phyloP scores from a whole-genome alignment of 1,284 basidiomycete genomes.

The Puccinia polysora region DNA sequence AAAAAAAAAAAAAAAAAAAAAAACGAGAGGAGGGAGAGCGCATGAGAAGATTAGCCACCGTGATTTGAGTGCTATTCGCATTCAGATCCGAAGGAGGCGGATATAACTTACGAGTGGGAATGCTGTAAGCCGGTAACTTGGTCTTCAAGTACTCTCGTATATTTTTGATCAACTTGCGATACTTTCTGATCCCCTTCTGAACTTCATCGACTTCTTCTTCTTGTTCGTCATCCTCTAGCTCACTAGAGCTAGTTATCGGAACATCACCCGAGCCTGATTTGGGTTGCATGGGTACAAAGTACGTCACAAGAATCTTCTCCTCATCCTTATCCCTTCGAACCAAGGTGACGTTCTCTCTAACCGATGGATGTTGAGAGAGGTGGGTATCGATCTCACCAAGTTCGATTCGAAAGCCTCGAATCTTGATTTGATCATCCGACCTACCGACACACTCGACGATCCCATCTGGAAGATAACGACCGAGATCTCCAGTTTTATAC shows the following conservation, averaged over 20 bases:
- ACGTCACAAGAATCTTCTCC: constrained; percentile 96
- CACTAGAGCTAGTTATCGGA: constrained; percentile 62
- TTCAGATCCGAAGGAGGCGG: too few relatives aligned
- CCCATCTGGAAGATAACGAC: constrained; percentile 87
- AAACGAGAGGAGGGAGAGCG: too few relatives aligned
- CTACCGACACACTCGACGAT: constrained; percentile 95
- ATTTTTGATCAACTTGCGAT: constrained; percentile 82
- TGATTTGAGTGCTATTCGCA: too few relatives aligned
- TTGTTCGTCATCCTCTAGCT: constrained; percentile 60
- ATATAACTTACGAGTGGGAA: constrained; percentile 76
- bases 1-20: not conserved
- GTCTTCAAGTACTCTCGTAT: constrained; percentile 94
- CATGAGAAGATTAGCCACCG: too few relatives aligned
- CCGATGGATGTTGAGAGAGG: constrained; percentile 83
- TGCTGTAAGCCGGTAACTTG: constrained; percentile 88
- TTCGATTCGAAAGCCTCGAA: constrained; percentile 98
- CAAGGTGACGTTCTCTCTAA: constrained; percentile 94
- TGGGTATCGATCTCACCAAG: constrained; percentile 97
- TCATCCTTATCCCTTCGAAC: constrained; percentile 98
- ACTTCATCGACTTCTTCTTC: constrained; percentile 61
- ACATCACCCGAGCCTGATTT: constrained; percentile 58
- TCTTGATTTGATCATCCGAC: constrained; percentile 99
- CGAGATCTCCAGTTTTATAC: constrained; percentile 96
- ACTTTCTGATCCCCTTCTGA: constrained; percentile 70
- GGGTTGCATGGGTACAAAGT: constrained; percentile 77